These are phyloP conservation scores for Clitopilus passeckerianus DNA, from an alignment of 768 basidiomycete genomes.

Conservation along the genomic window DNA sequence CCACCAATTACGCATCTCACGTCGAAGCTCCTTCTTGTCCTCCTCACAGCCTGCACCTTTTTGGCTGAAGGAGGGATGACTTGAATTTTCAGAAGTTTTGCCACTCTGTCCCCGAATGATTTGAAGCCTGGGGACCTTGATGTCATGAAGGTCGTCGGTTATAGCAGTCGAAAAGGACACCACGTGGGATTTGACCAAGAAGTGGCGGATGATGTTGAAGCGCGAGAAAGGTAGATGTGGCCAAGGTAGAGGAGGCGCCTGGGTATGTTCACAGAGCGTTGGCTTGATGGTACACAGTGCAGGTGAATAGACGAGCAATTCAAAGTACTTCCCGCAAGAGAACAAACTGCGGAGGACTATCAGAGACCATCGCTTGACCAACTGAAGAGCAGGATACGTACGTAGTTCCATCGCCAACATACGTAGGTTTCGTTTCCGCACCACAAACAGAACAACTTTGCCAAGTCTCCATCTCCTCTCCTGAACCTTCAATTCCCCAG, in stretches of 20 bases:
- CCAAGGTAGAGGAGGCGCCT: conserved; percentile 19
- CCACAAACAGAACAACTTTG: conserved; percentile 45
- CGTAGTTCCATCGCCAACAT: conserved; percentile 48
- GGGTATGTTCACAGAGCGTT: conserved; percentile 44
- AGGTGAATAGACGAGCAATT: conserved; percentile 45
- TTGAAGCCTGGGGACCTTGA: conserved; percentile 57
- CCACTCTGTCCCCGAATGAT: conserved; percentile 28
- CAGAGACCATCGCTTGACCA: neutral
- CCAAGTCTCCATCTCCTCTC: conserved; percentile 36
- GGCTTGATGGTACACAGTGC: conserved; percentile 26
- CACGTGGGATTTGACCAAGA: conserved; percentile 17
- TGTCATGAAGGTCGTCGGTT: conserved; percentile 55
- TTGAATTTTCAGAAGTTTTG: conserved; percentile 1
- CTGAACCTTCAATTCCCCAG: conserved; percentile 6
- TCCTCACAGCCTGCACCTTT: conserved; percentile 16
- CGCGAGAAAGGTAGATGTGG: conserved; percentile 22
- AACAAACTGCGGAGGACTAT: conserved; percentile 31
- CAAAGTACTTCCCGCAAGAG: conserved; percentile 56
- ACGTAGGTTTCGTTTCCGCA: conserved; percentile 22
- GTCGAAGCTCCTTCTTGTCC: conserved; percentile 45
- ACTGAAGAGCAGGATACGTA: conserved; percentile 23
- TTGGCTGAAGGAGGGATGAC: neutral
- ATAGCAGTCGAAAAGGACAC: conserved; percentile 42
- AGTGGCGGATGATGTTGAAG: conserved; percentile 39
- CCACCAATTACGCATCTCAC: conserved; percentile 67